Base-by-base conservation (phyloP, 768 basidiomycete species). In the Sistotremastrum suecicum region DNA sequence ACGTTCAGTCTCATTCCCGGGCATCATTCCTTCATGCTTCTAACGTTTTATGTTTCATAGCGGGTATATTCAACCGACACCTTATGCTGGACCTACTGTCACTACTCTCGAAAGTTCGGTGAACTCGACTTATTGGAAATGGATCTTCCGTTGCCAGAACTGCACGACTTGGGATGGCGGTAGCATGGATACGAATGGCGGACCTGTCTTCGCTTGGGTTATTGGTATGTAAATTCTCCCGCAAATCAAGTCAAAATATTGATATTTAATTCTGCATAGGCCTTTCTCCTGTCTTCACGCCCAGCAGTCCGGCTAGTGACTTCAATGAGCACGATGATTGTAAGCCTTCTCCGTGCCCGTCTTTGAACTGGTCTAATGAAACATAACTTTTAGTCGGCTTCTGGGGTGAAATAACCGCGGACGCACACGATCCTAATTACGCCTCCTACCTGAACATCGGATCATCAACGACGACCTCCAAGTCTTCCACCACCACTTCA, bases 281-380 rank as follows among this genome's bases (percentile, higher is more conserved):
- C 20, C 29, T 43, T 20, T 47, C 47, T 39, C 62, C 59, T 1
- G 72, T 75, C n/a, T 65, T 69, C 50, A 58, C 58, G 44, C 76
- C 76, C 3, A 55, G 74, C 5, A 63, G 76, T 53, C 66, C 74
- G 4, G 55, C 69, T 33, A 73, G 69, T 49, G 67, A 66, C 12
- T 74, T 79, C 57, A 51, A 56, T 9, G 71, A 78, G 53, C 77
- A 80, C 59, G 74, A 70, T 5, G 75, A 77, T 51, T 78, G 76
- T 77, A 50, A 54, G 70, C 53, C 12, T 8, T 5, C 20, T 8
- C 5, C 3, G 20, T 20, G 2, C 20, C 20, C 20, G 2, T 20
- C 20, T 20, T 20, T 20, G 20, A 20, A 34, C 37, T 28, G 9
- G 46, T 8, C 10, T 3, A 29, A 41, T 6, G 41, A 41, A 12